Evolutionary conservation across 2,329 filamentous ascomycete species (phyloP), one percentile per base, ranked within the genome.

Genomic region (Aspergillus sp.): DNA sequence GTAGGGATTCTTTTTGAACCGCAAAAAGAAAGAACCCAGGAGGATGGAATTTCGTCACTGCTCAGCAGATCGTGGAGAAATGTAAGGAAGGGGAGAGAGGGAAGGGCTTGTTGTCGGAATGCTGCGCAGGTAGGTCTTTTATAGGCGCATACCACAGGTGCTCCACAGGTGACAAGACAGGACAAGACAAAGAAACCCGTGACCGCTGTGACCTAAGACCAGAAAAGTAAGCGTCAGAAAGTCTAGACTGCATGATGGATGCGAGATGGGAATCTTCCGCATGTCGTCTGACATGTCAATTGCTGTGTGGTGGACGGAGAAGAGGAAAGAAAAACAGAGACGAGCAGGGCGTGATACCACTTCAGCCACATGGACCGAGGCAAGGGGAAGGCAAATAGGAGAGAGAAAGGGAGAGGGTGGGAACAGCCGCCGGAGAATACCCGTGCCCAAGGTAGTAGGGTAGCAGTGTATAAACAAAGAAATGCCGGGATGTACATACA

Each of bases 61-160:
- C 37, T 39, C 37, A 10, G 17, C 10, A 39, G 22, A 10, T 9
- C 19, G 37, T 19, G 17, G 19, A 20, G 15, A 20, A 22, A 17
- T 5, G 37, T 39, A 13, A 39, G 5, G 10, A 20, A 20, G 15
- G 17, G 17, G 17, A 5, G 17, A 39, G 37, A 39, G 37, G 17
- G 9, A 39, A 20, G 45, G 54, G 55, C 50, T 66, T 62, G 56
- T 57, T 51, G 58, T 52, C 32, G 54, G 62, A 62, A 65, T 65
- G 57, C 46, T 46, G 56, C 54, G 46, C 46, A n/a, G 17, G 19
- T 19, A 15, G 54, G 48, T 54, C 52, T 59, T 64, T 56, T 58
- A 62, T 60, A 61, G 37, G 43, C 32, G 47, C 53, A 58, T 58
- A 55, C 54, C 56, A 47, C 39, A 39, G 37, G 38, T 30, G 25